Evolutionary conservation across 2,329 filamentous ascomycete genomes (phyloP), one percentile per base, ranked within the genome.

Genomic region (Colletotrichum coccodes): DNA sequence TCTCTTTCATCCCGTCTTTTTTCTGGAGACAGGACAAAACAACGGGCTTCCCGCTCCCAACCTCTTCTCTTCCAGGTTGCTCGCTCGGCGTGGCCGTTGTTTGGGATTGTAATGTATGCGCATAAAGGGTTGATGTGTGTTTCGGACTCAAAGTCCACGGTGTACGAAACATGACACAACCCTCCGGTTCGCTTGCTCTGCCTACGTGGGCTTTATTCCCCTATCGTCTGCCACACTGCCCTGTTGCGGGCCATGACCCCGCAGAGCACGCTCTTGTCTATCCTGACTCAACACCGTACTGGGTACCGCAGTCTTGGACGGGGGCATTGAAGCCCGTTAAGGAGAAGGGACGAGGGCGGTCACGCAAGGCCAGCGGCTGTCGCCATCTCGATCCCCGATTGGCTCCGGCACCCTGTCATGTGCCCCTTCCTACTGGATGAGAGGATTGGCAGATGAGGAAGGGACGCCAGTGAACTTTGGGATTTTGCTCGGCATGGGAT

Each of bases 21-120:
- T 38, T 38, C 36, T 38, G 36, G 36, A 38, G 16, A 38, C 36
- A 4, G 36, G 46, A 28, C 14, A 28, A 47, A 28, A 47, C 28
- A 34, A 44, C 18, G 40, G 38, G 16, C 47, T 26, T 47, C 28
- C 16, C n/a, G n/a, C n/a, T n/a, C n/a, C 38, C 14, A 26, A 18
- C 30, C 60, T 57, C 16, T 6, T 34, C 38, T n/a, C n/a, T n/a
- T n/a, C n/a, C n/a, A n/a, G n/a, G n/a, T n/a, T 44, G 23, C 42
- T 40, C n/a, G 42, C n/a, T 23, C 52, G 60, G 52, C n/a, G 46
- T 64, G 60, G 53, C 60, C 60, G 60, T 64, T 11, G 28, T 46
- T 18, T 30, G 42, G 21, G 28, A 8, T 32, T 44, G 18, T 34
- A 26, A 23, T 16, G 40, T 36, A 30, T 46, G 42, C 59, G 30